Evolutionary conservation across 2,329 filamentous ascomycete species (phyloP).

Genomic region (Colletotrichum lini): DNA sequence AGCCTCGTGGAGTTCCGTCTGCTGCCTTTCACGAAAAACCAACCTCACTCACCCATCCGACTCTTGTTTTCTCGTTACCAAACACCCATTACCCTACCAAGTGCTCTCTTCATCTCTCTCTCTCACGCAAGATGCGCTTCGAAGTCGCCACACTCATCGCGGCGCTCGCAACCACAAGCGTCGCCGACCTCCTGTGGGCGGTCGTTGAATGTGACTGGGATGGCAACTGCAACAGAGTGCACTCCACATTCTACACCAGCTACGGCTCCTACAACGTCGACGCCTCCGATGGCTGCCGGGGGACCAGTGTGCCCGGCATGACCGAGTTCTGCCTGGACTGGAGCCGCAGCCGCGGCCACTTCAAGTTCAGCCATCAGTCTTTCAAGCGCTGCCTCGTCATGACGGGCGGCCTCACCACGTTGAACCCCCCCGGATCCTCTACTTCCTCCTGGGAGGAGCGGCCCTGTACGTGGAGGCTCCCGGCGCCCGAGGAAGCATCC

Average conservation of each 20-base stretch:
- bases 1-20: no score
- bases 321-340: neutral
- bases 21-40: no score
- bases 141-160: neutral
- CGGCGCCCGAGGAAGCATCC: no score
- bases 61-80: no score
- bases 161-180: neutral
- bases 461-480: no score
- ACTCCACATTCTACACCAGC: neutral
- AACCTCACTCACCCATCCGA: no score
- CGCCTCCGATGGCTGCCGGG: neutral
- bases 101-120: no score
- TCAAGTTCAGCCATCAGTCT: neutral
- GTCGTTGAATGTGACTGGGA: neutral
- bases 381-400: neutral
- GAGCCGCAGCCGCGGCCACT: neutral
- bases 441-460: no score
- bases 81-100: no score
- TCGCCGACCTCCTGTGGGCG: neutral
- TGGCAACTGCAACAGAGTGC: neutral
- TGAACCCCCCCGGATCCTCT: no score
- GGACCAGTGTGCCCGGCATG: neutral
- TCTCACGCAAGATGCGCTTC: neutral
- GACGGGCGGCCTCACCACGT: conserved; percentile 41
- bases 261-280: neutral